These are phyloP conservation scores for Mycena olivaceomarginata DNA, from an alignment of 768 basidiomycete genomes.

Conservation along the genomic window DNA sequence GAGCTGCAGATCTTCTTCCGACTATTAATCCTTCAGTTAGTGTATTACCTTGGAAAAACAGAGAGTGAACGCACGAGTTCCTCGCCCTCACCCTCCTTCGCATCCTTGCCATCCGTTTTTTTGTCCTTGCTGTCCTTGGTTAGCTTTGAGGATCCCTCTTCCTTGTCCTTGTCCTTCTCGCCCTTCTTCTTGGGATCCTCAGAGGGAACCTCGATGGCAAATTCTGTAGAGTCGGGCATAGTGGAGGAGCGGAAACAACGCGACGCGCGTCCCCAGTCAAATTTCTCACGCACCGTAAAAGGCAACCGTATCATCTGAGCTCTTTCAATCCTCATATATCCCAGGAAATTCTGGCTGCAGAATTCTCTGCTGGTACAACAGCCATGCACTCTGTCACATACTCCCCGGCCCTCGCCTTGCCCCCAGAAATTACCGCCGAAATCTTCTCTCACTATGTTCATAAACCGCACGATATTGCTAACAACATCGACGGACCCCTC, in stretches of 20 bases:
- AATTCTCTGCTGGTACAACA: no score
- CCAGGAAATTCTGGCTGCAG: no score
- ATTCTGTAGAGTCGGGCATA: constrained; percentile 63
- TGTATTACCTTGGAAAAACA: constrained; percentile 9
- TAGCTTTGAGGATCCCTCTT: constrained; percentile 73
- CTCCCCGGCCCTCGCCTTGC: no score
- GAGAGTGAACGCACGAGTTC: constrained; percentile 81
- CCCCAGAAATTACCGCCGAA: no score
- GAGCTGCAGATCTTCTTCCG: constrained; percentile 96
- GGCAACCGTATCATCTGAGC: no score
- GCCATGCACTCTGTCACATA: no score
- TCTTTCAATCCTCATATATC: no score
- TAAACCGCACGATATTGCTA: no score
- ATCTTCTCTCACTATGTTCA: no score
- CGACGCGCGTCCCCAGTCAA: constrained; percentile 71
- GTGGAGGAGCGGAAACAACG: constrained; percentile 51
- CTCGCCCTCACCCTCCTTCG: constrained; percentile 79
- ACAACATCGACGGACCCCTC: no score
- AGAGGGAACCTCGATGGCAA: constrained; percentile 78
- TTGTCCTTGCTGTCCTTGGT: constrained; percentile 71
- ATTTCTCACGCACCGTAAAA: constrained; percentile 55
- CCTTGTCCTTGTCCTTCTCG: constrained; percentile 70
- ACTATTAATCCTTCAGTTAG: constrained; percentile 66
- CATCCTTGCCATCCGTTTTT: constrained; percentile 70
- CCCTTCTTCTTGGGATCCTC: constrained; percentile 87